phyloP scores from a whole-genome alignment of 1,284 basidiomycete species.

The Microbotryum saponariae region DNA sequence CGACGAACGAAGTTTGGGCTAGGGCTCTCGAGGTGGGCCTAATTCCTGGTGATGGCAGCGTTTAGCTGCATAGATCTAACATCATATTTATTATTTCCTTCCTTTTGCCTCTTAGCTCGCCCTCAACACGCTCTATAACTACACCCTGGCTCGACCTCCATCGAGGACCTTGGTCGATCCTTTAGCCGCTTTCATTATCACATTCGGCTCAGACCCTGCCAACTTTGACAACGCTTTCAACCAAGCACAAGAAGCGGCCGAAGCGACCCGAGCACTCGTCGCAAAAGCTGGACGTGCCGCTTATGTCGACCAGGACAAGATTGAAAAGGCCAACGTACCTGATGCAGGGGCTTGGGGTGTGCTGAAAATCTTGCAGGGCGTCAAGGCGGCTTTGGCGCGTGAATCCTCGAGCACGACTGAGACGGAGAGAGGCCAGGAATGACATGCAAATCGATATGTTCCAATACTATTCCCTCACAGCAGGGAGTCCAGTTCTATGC shows the following conservation, averaged over 20 bases:
- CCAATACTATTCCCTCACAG: too few relatives aligned
- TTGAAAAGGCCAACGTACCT: slow-evolving; percentile 62
- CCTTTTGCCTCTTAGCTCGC: slow-evolving; percentile 44
- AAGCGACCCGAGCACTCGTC: slow-evolving; percentile 61
- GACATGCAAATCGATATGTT: too few relatives aligned
- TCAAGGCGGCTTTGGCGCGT: slow-evolving; percentile 27
- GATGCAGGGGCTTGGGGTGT: slow-evolving; percentile 90
- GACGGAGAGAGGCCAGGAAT: too few relatives aligned
- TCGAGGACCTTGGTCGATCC: slow-evolving; percentile 88
- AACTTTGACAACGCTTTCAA: slow-evolving; percentile 53
- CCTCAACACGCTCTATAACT: slow-evolving; percentile 66
- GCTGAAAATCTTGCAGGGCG: slow-evolving; percentile 61
- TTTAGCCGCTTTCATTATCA: slow-evolving; percentile 66
- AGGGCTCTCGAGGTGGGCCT: slow-evolving; percentile 46
- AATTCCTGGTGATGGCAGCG: background rate
- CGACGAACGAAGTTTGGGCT: slow-evolving; percentile 57
- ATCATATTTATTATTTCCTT: background rate
- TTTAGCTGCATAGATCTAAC: too few relatives aligned
- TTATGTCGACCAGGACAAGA: slow-evolving; percentile 67
- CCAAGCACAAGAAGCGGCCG: slow-evolving; percentile 61
- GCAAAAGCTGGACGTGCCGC: slow-evolving; percentile 85
- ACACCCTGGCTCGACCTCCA: slow-evolving; percentile 80
- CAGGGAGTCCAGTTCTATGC: too few relatives aligned
- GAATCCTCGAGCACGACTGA: too few relatives aligned
- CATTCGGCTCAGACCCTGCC: slow-evolving; percentile 44